A percentile compares a stretch with the other conserved stretches of the same genome.
Evolutionary conservation across 1,284 basidiomycete species (phyloP).

Genomic region (Jaminaea rosea): DNA sequence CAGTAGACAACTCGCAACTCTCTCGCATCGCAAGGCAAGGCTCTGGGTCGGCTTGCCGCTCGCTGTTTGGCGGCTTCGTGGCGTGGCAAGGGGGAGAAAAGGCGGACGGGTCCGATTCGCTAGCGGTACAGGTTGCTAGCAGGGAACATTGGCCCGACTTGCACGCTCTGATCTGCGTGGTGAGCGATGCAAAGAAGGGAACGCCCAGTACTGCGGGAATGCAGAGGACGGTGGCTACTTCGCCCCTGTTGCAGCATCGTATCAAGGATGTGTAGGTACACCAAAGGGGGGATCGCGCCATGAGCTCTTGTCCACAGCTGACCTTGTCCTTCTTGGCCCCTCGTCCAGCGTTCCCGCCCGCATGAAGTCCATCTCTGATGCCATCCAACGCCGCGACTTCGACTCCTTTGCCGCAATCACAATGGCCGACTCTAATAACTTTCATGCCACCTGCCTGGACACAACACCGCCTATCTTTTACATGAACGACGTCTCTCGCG

Average conservation of each 20-base stretch:
- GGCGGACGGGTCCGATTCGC: conserved; percentile 70
- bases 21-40: conserved; percentile 93
- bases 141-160: conserved; percentile 65
- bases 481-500: conserved; percentile 84
- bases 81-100: conserved; percentile 77
- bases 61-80: conserved; percentile 92
- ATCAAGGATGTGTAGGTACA: conserved; percentile 64
- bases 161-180: conserved; percentile 94
- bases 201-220: conserved; percentile 91
- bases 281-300: too few species aligned
- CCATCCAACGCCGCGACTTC: conserved; percentile 75
- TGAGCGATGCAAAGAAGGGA: conserved; percentile 92
- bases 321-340: too few species aligned
- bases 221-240: conserved; percentile 93
- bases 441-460: conserved; percentile 95
- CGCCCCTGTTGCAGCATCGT: conserved; percentile 75
- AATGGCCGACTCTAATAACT: conserved; percentile 83
- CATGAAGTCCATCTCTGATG: conserved; percentile 71
- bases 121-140: conserved; percentile 69
- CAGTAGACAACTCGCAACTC: conserved; percentile 54
- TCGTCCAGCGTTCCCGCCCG: conserved; percentile 83
- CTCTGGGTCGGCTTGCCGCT: conserved; percentile 92
- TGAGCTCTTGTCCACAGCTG: too few species aligned
- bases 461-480: conserved; percentile 97
- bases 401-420: conserved; percentile 80